Evolutionary conservation across 78 protist genomes (phyloP).

Genomic region (Emiliania huxleyi): DNA sequence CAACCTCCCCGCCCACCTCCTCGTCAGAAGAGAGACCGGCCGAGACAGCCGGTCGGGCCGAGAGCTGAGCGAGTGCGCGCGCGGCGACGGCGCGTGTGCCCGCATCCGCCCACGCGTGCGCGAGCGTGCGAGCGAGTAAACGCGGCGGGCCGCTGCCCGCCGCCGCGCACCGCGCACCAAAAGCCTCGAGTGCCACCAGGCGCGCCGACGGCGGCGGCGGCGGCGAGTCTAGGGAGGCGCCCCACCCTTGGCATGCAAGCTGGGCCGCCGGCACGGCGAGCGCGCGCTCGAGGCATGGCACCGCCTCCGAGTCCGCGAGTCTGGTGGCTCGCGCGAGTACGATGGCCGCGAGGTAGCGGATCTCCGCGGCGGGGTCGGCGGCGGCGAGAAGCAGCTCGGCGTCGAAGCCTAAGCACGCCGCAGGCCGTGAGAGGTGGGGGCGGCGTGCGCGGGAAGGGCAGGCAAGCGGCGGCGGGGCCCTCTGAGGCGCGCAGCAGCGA

Average conservation of each 20-base stretch:
- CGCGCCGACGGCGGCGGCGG: background rate
- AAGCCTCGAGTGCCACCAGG: background rate
- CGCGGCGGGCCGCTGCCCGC: background rate
- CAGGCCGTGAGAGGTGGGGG: no score
- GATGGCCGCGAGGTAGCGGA: background rate
- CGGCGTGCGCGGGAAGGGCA: no score
- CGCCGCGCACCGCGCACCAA: background rate
- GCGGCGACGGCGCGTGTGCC: conserved; percentile 14
- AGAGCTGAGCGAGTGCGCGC: background rate
- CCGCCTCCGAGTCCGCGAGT: background rate
- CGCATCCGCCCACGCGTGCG: background rate
- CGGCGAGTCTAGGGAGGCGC: no score
- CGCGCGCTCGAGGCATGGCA: background rate
- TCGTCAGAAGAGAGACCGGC: background rate
- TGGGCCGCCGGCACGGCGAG: background rate
- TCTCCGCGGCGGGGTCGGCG: background rate
- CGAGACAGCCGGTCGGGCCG: background rate
- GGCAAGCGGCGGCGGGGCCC: no score
- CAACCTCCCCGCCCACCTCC: background rate
- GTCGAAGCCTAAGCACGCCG: no score
- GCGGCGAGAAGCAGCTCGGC: background rate
- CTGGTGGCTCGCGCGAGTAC: background rate
- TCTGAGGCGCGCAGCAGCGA: no score
- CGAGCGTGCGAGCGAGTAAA: background rate
- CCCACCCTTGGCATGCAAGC: background rate